Percentiles rank a stretch among this genome's conserved stretches.
These are phyloP conservation scores for Solanum etuberosum DNA, from an alignment of 257 asterid species.

Conservation along the genomic window DNA sequence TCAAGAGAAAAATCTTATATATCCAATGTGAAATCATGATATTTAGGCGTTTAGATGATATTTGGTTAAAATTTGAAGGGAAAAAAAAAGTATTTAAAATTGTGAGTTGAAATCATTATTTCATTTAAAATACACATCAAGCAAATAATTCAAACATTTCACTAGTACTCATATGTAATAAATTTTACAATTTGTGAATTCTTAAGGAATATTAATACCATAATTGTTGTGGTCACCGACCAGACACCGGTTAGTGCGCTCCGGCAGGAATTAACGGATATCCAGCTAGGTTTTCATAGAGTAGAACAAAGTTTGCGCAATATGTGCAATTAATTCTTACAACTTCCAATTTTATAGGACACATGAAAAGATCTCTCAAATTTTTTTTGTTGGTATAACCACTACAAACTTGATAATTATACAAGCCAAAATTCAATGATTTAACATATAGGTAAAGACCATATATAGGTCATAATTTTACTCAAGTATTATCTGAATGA, in stretches of 20 bases:
- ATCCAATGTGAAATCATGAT: background rate
- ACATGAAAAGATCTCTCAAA: background rate
- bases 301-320: background rate
- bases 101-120: background rate
- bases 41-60: background rate
- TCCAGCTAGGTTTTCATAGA: background rate
- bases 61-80: background rate
- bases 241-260: background rate
- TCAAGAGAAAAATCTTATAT: background rate
- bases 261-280: background rate
- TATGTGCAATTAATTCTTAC: background rate
- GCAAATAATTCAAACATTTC: background rate
- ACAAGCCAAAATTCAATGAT: background rate
- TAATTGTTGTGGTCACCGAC: background rate
- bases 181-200: background rate
- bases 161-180: background rate
- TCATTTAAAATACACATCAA: background rate
- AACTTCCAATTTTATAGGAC: background rate
- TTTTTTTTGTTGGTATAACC: background rate
- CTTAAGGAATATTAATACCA: background rate
- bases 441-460: background rate
- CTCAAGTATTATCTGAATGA: no score
- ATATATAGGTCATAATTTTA: background rate
- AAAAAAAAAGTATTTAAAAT: background rate
- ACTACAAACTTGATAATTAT: background rate